Percentiles rank a stretch among this genome's conserved stretches.
phyloP scores from a whole-genome alignment of 352 stramenopile species.

The Phytopythium ostracodes region DNA sequence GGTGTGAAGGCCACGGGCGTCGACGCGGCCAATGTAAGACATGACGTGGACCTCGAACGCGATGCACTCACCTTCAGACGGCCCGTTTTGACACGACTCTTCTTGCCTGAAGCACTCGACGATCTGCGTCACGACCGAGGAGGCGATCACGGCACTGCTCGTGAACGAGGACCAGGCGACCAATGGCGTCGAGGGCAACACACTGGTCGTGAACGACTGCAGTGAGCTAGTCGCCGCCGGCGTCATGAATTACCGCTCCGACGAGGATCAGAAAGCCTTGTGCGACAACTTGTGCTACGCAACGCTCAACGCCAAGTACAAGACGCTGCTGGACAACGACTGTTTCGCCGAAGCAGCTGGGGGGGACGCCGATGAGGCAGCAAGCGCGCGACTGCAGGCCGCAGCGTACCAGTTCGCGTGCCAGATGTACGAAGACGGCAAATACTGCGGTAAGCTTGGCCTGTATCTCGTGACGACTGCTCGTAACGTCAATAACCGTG shows the following conservation, averaged over 20 bases:
- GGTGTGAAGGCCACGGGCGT: conserved; percentile 14
- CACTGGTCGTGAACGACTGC: conserved; percentile 48
- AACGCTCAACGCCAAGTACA: conserved; percentile 57
- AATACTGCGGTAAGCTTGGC: conserved; percentile 65
- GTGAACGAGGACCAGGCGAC: conserved; percentile 53
- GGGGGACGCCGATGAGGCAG: conserved; percentile 45
- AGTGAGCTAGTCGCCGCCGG: conserved; percentile 54
- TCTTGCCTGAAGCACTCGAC: conserved; percentile 19
- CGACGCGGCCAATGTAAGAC: conserved; percentile 23
- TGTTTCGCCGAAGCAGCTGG: conserved; percentile 50
- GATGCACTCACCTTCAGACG: not conserved
- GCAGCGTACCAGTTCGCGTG: conserved; percentile 70
- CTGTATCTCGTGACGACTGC: not conserved
- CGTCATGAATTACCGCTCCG: conserved; percentile 41
- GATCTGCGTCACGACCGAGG: conserved; percentile 40
- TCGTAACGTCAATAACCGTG: not conserved
- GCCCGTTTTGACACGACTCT: not conserved
- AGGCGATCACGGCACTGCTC: conserved; percentile 42
- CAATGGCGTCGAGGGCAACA: conserved; percentile 60
- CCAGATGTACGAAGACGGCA: conserved; percentile 39
- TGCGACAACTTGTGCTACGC: conserved; percentile 65
- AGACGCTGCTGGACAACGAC: conserved; percentile 53
- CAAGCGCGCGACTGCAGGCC: conserved; percentile 49
- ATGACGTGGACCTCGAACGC: not conserved
- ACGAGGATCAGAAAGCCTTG: conserved; percentile 54